phyloP scores from a whole-genome alignment of 805 yeast species.

The Wilhelminamyces savonicus region DNA sequence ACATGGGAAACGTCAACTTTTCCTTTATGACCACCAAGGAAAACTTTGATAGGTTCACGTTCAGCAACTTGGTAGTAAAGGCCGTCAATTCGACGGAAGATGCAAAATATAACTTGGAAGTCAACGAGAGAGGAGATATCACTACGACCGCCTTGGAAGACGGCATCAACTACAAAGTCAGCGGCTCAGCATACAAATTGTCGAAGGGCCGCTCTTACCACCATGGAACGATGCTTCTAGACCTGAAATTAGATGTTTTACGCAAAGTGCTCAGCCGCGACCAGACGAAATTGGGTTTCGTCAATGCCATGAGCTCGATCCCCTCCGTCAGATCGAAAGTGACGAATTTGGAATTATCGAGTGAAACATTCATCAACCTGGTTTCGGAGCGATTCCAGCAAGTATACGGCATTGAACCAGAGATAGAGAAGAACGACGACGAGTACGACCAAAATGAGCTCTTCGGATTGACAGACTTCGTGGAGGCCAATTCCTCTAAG shows the following conservation, averaged over 20 bases:
- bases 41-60: conserved; percentile 54
- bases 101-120: conserved; percentile 24
- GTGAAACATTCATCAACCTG: conserved; percentile 39
- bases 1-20: conserved; percentile 80
- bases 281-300: conserved; percentile 28
- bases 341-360: conserved; percentile 48
- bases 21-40: conserved; percentile 68
- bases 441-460: conserved; percentile 25
- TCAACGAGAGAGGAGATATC: conserved; percentile 81
- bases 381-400: conserved; percentile 36
- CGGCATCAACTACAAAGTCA: conserved; percentile 48
- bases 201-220: conserved; percentile 80
- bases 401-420: conserved; percentile 15
- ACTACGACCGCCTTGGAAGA: conserved; percentile 28
- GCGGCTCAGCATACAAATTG: conserved; percentile 91
- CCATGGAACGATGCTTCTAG: conserved; percentile 91
- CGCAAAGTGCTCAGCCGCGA: conserved; percentile 52
- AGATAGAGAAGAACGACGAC: conserved; percentile 3
- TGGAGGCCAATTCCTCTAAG: conserved; percentile 9
- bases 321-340: conserved; percentile 81
- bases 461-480: conserved; percentile 27
- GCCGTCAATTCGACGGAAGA: conserved; percentile 18
- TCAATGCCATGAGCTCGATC: conserved; percentile 48
- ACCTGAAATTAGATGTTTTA: conserved; percentile 56
- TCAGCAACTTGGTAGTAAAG: conserved; percentile 39